Conservation (phyloP, 2,329 filamentous ascomycete species). For the Pleomassaria siparia region DNA sequence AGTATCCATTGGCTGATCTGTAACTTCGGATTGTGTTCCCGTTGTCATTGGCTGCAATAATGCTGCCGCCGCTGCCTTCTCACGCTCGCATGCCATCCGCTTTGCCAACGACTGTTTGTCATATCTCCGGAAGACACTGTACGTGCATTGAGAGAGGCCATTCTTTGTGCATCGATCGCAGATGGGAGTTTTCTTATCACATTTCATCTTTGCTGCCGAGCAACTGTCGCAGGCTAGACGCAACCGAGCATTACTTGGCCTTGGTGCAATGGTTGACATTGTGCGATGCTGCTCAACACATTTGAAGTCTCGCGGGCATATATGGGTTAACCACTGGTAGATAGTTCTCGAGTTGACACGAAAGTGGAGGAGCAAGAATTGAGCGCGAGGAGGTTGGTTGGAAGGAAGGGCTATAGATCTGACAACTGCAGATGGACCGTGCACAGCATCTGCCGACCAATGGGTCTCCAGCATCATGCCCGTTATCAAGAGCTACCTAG, state of each 20-base stretch:
- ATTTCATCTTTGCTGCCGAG: not conserved
- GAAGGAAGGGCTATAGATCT: not conserved
- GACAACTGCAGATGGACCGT: not conserved
- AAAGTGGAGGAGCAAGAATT: not conserved
- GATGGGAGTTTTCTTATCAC: not conserved
- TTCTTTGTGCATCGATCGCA: not conserved
- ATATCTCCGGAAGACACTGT: not conserved
- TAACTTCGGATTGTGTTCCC: not conserved
- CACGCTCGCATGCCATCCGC: not conserved
- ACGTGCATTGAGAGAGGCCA: not conserved
- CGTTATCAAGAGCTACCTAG: no score
- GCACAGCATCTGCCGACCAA: not conserved
- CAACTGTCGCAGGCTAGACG: slow-evolving; percentile 1
- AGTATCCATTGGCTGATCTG: not conserved
- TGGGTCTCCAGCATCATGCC: no score
- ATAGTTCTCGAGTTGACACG: not conserved
- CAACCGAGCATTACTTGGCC: not conserved
- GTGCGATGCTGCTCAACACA: no score
- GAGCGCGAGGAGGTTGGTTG: not conserved
- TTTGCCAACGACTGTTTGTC: not conserved
- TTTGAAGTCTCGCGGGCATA: not conserved
- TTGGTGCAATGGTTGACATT: not conserved
- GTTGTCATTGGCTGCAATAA: not conserved
- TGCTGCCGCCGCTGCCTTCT: not conserved
- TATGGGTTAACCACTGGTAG: not conserved